Conservation (phyloP, 2,329 filamentous ascomycete genomes). For the Penicillium italicum region DNA sequence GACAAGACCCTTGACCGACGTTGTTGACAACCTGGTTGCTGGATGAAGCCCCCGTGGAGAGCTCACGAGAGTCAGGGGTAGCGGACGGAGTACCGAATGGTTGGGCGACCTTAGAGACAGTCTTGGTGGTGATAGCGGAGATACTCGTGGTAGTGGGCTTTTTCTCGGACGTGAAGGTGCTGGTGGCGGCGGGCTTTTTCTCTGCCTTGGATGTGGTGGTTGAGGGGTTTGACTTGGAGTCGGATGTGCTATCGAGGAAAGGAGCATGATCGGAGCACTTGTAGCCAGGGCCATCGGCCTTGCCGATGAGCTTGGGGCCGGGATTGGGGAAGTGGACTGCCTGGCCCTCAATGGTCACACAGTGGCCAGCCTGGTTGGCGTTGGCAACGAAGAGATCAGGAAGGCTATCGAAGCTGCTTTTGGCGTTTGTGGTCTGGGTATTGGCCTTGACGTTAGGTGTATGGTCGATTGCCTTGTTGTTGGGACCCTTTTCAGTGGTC, state of each 20-base stretch:
- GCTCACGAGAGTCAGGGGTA: constrained; percentile 10
- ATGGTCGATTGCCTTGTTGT: background rate
- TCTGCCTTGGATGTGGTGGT: background rate
- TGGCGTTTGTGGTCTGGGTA: constrained; percentile 11
- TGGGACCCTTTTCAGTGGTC: background rate
- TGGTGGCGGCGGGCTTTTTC: background rate
- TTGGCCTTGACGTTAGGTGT: constrained; percentile 8
- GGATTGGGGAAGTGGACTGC: constrained; percentile 65
- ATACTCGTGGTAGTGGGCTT: background rate
- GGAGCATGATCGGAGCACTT: constrained; percentile 31
- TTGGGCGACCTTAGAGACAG: constrained; percentile 15
- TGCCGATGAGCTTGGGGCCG: constrained; percentile 52
- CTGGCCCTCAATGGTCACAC: constrained; percentile 55
- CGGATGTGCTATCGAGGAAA: constrained; percentile 25
- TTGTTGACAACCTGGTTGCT: constrained; percentile 18
- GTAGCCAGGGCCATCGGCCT: constrained; percentile 35
- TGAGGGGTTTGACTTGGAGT: background rate
- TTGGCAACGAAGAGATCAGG: constrained; percentile 72
- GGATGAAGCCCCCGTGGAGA: constrained; percentile 13
- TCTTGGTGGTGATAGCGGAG: background rate
- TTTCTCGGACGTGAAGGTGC: background rate
- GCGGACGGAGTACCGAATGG: constrained; percentile 11
- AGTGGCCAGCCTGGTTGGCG: constrained; percentile 51
- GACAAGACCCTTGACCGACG: constrained; percentile 19
- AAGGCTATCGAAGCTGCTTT: constrained; percentile 50